Evolutionary conservation across 768 basidiomycete genomes (phyloP).

Genomic region (Mycena venus): DNA sequence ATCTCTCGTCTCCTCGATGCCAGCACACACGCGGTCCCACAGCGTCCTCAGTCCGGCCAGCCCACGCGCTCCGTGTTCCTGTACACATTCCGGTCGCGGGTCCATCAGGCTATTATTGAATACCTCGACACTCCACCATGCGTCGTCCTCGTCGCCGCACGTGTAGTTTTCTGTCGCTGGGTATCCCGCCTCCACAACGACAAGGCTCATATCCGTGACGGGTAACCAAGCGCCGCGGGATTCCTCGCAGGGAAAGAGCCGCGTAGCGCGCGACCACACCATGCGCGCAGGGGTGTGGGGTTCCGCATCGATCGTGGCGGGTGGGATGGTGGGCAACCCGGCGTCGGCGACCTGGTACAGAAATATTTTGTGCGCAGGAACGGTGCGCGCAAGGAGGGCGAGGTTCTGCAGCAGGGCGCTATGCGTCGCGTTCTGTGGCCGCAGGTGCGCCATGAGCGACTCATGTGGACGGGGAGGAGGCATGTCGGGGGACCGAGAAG

Average conservation of each 20-base stretch:
- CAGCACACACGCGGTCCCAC: conserved; percentile 31
- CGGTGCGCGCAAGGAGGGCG: conserved; percentile 39
- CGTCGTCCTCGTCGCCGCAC: conserved; percentile 28
- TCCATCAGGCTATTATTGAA: conserved; percentile 51
- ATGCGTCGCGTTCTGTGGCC: conserved; percentile 23
- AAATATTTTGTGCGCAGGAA: conserved; percentile 54
- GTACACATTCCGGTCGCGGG: conserved; percentile 33
- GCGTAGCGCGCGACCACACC: conserved; percentile 53
- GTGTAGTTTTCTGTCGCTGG: not conserved
- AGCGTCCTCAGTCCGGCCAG: conserved; percentile 38
- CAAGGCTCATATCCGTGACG: conserved; percentile 47
- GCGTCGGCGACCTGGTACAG: conserved; percentile 57
- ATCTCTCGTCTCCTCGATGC: not conserved
- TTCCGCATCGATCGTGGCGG: conserved; percentile 16
- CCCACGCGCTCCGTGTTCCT: conserved; percentile 43
- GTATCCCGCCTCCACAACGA: conserved; percentile 49
- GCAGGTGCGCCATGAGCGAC: not conserved
- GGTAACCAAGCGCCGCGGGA: conserved; percentile 41
- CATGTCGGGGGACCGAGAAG: not conserved
- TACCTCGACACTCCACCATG: conserved; percentile 54
- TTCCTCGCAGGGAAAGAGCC: conserved; percentile 54
- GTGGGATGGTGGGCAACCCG: conserved; percentile 34
- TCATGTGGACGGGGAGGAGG: not conserved
- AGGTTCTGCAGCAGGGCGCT: conserved; percentile 41
- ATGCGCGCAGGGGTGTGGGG: conserved; percentile 45